Percentiles rank a stretch among this genome's conserved stretches.
Conservation (phyloP, 139 green algal genomes). For the Trebouxia sp. region DNA sequence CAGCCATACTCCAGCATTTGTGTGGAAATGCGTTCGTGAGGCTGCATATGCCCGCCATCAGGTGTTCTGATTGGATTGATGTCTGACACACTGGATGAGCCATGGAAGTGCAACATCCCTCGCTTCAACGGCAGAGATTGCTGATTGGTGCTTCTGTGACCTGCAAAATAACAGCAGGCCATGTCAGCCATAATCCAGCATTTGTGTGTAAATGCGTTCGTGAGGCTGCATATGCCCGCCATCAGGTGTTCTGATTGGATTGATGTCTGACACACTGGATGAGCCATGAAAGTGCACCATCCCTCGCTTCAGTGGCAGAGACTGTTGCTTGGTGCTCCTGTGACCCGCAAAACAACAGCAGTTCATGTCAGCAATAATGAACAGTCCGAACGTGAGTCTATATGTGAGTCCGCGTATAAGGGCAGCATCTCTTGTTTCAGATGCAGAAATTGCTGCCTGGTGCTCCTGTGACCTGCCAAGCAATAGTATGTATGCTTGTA, state of each 20-base stretch:
- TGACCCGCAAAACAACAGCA: conserved; percentile 48
- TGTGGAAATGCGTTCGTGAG: too few relatives aligned
- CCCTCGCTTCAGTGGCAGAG: conserved; percentile 84
- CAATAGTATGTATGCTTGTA: too few relatives aligned
- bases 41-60: too few relatives aligned
- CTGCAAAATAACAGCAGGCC: conserved; percentile 26
- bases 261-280: too few relatives aligned
- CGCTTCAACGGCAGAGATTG: conserved; percentile 82
- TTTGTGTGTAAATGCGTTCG: too few relatives aligned
- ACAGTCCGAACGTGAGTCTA: too few relatives aligned
- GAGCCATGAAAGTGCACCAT: conserved; percentile 95
- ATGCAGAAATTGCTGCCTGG: conserved; percentile 61
- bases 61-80: too few relatives aligned
- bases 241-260: too few relatives aligned
- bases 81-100: too few relatives aligned
- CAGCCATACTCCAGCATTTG: background rate
- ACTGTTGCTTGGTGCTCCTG: conserved; percentile 61
- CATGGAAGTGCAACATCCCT: conserved; percentile 92
- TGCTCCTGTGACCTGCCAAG: conserved; percentile 68
- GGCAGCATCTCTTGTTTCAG: conserved; percentile 91
- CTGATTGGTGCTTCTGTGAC: conserved; percentile 67
- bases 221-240: too few relatives aligned
- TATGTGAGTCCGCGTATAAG: too few relatives aligned
- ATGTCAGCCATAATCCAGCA: background rate
- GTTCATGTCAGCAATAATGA: background rate